A percentile compares a stretch with the other conserved stretches of the same genome.
Evolutionary conservation across 208 protist genomes (phyloP).

Genomic region (Hexamita inflata): DNA sequence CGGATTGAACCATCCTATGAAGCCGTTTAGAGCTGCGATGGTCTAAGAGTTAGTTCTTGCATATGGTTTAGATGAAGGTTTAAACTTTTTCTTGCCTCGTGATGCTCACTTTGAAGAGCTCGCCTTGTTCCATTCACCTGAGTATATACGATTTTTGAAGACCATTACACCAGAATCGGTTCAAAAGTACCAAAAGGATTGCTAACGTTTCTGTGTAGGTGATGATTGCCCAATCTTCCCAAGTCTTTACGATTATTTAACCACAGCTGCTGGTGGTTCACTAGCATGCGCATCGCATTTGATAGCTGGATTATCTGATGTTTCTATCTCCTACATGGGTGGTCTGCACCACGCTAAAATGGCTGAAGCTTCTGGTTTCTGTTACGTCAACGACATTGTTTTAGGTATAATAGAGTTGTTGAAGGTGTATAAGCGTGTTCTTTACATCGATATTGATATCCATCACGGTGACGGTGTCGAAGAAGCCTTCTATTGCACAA

Average conservation of each 20-base stretch:
- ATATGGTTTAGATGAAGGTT: conserved; percentile 35
- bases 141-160: conserved; percentile 63
- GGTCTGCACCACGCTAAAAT: conserved; percentile 86
- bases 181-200: conserved; percentile 25
- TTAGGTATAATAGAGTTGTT: conserved; percentile 93
- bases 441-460: conserved; percentile 98
- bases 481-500: conserved; percentile 91
- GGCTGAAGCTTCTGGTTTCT: conserved; percentile 84
- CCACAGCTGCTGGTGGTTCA: conserved; percentile 34
- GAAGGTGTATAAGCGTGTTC: conserved; percentile 72
- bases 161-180: conserved; percentile 38
- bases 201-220: conserved; percentile 55
- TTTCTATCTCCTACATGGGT: conserved; percentile 96
- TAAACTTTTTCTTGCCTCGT: conserved; percentile 34
- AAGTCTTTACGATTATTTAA: conserved; percentile 58
- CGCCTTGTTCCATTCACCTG: conserved; percentile 60
- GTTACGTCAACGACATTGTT: conserved; percentile 99
- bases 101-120: conserved; percentile 47
- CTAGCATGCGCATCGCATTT: conserved; percentile 71
- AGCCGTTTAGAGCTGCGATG: conserved; percentile 28
- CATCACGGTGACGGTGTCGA: conserved; percentile 98
- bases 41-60: conserved; percentile 27
- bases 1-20: conserved; percentile 35
- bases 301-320: conserved; percentile 62
- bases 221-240: conserved; percentile 74